phyloP scores from a whole-genome alignment of 140 eudicot genomes.

The Stevia rebaudiana region DNA sequence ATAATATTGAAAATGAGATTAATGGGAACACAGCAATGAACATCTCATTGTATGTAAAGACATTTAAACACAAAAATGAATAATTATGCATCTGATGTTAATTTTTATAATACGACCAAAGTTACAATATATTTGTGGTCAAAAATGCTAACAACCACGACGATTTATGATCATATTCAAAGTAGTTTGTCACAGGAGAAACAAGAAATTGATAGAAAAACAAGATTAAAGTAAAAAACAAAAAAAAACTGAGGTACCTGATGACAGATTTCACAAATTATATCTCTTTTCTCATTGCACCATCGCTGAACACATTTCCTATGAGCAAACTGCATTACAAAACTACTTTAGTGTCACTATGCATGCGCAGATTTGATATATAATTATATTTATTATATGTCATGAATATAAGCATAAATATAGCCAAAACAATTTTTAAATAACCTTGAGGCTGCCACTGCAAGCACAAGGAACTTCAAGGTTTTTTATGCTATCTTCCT shows the following conservation, averaged over 20 bases:
- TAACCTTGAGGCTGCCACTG: conserved; percentile 75
- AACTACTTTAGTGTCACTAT: background rate
- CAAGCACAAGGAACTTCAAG: conserved; percentile 74
- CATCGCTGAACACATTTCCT: conserved; percentile 79
- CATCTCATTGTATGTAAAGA: background rate
- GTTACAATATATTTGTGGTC: background rate
- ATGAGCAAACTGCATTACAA: conserved; percentile 60
- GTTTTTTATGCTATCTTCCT: conserved; percentile 58
- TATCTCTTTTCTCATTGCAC: conserved; percentile 83
- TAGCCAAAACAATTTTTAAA: background rate
- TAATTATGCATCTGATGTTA: background rate
- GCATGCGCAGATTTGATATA: background rate
- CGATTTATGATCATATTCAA: background rate
- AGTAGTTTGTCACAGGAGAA: background rate
- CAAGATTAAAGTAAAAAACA: background rate
- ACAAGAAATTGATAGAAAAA: background rate
- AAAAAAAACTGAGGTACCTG: conserved; percentile 50
- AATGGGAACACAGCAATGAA: background rate
- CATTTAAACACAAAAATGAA: too few relatives aligned
- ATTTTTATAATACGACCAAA: background rate
- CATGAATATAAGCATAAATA: conserved; percentile 2
- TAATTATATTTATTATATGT: background rate
- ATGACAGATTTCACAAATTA: conserved; percentile 76
- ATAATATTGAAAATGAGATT: background rate
- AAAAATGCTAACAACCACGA: too few relatives aligned